These are phyloP conservation scores for Populus hybrid DNA, from an alignment of 441 rosid genomes.

Conservation along the genomic window DNA sequence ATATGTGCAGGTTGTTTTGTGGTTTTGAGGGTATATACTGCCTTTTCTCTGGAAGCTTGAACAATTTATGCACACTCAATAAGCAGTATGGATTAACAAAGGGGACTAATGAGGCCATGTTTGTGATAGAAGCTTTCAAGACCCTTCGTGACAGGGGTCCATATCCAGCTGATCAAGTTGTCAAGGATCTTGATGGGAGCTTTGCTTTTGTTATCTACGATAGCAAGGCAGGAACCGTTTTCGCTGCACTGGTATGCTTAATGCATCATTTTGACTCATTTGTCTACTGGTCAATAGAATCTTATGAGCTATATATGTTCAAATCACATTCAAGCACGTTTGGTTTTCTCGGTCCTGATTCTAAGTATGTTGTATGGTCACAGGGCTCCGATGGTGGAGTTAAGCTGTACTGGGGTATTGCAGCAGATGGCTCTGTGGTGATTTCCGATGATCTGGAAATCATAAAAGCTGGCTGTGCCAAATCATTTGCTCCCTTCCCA, in stretches of 20 bases:
- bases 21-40: constrained; percentile 71
- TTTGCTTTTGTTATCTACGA: constrained; percentile 81
- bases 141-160: constrained; percentile 96
- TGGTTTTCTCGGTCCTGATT: neutral
- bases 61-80: constrained; percentile 63
- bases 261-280: neutral
- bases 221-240: constrained; percentile 59
- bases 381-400: constrained; percentile 70
- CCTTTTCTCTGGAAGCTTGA: constrained; percentile 75
- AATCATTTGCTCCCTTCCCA: constrained; percentile 89
- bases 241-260: constrained; percentile 54
- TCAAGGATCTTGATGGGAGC: constrained; percentile 81
- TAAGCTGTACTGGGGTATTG: constrained; percentile 84
- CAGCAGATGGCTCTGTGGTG: constrained; percentile 80
- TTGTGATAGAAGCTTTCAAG: constrained; percentile 74
- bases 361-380: constrained; percentile 15
- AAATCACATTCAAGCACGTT: neutral
- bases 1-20: constrained; percentile 58
- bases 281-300: neutral
- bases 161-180: constrained; percentile 92
- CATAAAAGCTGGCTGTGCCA: constrained; percentile 80
- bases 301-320: neutral
- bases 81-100: constrained; percentile 74
- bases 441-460: constrained; percentile 65
- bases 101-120: constrained; percentile 70